Evolutionary conservation across 164 flowering plant genomes (phyloP).

Genomic region (Magnolia officinalis): DNA sequence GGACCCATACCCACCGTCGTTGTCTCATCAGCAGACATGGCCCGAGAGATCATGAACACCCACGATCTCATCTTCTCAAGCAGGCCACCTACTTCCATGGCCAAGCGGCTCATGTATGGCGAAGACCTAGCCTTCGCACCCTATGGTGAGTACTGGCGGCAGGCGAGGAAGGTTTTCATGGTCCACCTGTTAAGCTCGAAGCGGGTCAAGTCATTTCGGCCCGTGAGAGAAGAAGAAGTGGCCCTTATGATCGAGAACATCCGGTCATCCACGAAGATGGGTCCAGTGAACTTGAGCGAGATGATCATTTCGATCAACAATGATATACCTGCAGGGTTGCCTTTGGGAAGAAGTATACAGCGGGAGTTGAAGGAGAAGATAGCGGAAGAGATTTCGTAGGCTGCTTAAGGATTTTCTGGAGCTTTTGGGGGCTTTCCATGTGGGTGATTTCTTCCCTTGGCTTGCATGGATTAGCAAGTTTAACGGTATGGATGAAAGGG

Average conservation of each 20-base stretch:
- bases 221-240: constrained; percentile 52
- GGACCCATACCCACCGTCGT: constrained; percentile 22
- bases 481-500: constrained; percentile 1
- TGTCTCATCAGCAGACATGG: constrained; percentile 25
- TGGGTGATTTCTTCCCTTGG: constrained; percentile 11
- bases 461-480: constrained; percentile 3
- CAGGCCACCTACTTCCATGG: constrained; percentile 1
- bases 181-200: constrained; percentile 44
- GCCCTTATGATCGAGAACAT: constrained; percentile 22
- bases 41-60: constrained; percentile 11
- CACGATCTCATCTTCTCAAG: constrained; percentile 11
- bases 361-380: not conserved
- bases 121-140: constrained; percentile 45
- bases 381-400: not conserved
- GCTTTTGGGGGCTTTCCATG: not conserved
- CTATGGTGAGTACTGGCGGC: constrained; percentile 60
- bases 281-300: constrained; percentile 10
- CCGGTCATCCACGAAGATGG: not conserved
- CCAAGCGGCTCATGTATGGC: constrained; percentile 40
- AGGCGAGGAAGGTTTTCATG: constrained; percentile 23
- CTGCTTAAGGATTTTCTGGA: not conserved
- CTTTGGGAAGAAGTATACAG: constrained; percentile 16
- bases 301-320: not conserved
- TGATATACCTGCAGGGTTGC: constrained; percentile 13
- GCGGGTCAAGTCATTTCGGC: constrained; percentile 39